Evolutionary conservation across 2,329 filamentous ascomycete species (phyloP).

Genomic region (Didymella arachidicola): DNA sequence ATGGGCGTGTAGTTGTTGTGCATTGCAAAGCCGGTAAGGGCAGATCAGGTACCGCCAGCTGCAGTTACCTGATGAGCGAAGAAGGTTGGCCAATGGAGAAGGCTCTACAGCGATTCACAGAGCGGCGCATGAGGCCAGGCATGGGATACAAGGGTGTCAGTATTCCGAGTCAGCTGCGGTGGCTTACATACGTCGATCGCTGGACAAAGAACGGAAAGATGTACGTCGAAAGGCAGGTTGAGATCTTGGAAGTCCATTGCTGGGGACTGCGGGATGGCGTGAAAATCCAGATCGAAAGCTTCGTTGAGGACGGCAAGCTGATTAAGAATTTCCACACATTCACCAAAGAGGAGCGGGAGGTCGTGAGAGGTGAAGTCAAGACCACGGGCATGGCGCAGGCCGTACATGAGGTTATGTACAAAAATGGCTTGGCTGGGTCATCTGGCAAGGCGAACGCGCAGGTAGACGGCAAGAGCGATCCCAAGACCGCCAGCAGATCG

Average conservation of each 20-base stretch:
- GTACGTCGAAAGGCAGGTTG: slow-evolving; percentile 82
- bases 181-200: slow-evolving; percentile 85
- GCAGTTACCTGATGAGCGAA: slow-evolving; percentile 89
- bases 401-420: slow-evolving; percentile 56
- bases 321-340: slow-evolving; percentile 89
- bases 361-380: slow-evolving; percentile 65
- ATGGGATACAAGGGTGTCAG: slow-evolving; percentile 85
- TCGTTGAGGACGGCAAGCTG: slow-evolving; percentile 83
- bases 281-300: slow-evolving; percentile 85
- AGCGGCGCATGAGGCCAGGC: slow-evolving; percentile 84
- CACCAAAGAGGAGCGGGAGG: slow-evolving; percentile 71
- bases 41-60: slow-evolving; percentile 84
- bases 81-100: slow-evolving; percentile 73
- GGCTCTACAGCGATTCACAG: slow-evolving; percentile 74
- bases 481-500: slow-evolving; percentile 32
- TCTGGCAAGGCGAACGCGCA: slow-evolving; percentile 29
- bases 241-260: slow-evolving; percentile 86
- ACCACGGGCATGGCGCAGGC: slow-evolving; percentile 55
- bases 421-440: slow-evolving; percentile 43
- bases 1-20: slow-evolving; percentile 79
- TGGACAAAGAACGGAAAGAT: slow-evolving; percentile 80
- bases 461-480: slow-evolving; percentile 22
- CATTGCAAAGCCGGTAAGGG: slow-evolving; percentile 99
- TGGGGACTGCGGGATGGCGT: slow-evolving; percentile 90
- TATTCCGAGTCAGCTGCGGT: slow-evolving; percentile 90